phyloP scores from a whole-genome alignment of 768 basidiomycete species.

The Hysterangium stoloniferum region DNA sequence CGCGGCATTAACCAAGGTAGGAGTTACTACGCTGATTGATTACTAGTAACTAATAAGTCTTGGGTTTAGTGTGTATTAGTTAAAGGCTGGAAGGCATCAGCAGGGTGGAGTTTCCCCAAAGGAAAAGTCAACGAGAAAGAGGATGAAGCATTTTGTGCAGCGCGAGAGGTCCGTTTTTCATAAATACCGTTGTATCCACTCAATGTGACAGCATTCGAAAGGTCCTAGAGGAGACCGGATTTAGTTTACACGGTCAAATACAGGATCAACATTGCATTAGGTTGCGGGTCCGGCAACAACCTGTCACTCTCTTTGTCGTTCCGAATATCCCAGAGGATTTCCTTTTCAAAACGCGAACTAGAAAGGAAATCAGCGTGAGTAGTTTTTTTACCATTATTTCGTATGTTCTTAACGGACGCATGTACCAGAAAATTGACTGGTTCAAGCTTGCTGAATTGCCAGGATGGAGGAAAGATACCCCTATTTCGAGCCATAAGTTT shows the following conservation, averaged over 20 bases:
- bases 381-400: constrained; percentile 15
- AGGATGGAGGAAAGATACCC: constrained; percentile 80
- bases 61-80: constrained; percentile 80
- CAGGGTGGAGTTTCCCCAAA: constrained; percentile 98
- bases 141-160: constrained; percentile 72
- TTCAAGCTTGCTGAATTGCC: constrained; percentile 84
- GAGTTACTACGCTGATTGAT: not conserved
- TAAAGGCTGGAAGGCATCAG: constrained; percentile 94
- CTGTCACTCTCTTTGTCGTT: constrained; percentile 86
- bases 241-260: constrained; percentile 68
- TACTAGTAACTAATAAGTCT: constrained; percentile 12
- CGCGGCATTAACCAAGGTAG: constrained; percentile 85
- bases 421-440: constrained; percentile 99
- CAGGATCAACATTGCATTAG: constrained; percentile 67
- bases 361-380: constrained; percentile 93
- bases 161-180: constrained; percentile 66
- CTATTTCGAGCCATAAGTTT: constrained; percentile 58
- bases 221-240: constrained; percentile 97
- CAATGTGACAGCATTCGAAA: constrained; percentile 27
- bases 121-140: constrained; percentile 99
- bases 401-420: no score
- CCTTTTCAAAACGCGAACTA: constrained; percentile 84
- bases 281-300: constrained; percentile 83
- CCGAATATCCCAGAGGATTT: constrained; percentile 83
- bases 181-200: not conserved